Evolutionary conservation across 1,139 yeast species (phyloP).

Genomic region (Kodamaea fungicola): DNA sequence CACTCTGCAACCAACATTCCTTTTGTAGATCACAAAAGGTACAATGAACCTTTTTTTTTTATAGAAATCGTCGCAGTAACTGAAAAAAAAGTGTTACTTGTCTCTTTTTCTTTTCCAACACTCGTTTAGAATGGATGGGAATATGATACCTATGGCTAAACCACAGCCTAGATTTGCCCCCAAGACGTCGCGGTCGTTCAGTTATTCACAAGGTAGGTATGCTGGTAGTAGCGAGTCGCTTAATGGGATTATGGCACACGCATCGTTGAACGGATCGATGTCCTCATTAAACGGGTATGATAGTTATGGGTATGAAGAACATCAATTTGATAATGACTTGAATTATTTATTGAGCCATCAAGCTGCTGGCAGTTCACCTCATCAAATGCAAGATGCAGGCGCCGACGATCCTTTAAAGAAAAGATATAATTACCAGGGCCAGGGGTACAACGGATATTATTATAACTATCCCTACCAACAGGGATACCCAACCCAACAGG

Average conservation of each 20-base stretch:
- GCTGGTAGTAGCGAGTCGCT: constrained; percentile 3
- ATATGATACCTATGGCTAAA: constrained; percentile 3
- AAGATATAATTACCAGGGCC: not conserved
- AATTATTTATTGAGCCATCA: constrained; percentile 13
- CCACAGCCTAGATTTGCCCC: constrained; percentile 3
- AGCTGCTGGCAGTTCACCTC: constrained; percentile 1
- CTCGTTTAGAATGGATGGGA: constrained; percentile 2
- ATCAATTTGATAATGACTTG: constrained; percentile 23
- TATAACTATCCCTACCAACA: constrained; percentile 1
- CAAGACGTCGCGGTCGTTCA: constrained; percentile 1
- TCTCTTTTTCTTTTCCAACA: constrained; percentile 1
- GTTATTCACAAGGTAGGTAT: constrained; percentile 2
- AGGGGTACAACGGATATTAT: not conserved
- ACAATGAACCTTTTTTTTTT: too few relatives aligned
- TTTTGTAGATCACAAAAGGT: not conserved
- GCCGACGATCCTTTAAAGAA: not conserved
- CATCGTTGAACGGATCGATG: constrained; percentile 4
- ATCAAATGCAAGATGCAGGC: not conserved
- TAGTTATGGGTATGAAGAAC: constrained; percentile 7
- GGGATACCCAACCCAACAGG: constrained; percentile 1
- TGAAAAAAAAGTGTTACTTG: constrained; percentile 3
- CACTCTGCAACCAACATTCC: not conserved
- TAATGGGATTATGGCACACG: constrained; percentile 1
- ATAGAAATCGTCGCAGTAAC: too few relatives aligned
- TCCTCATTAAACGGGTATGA: constrained; percentile 2